phyloP scores from a whole-genome alignment of 768 basidiomycete species.

The Psilocybe sp. region DNA sequence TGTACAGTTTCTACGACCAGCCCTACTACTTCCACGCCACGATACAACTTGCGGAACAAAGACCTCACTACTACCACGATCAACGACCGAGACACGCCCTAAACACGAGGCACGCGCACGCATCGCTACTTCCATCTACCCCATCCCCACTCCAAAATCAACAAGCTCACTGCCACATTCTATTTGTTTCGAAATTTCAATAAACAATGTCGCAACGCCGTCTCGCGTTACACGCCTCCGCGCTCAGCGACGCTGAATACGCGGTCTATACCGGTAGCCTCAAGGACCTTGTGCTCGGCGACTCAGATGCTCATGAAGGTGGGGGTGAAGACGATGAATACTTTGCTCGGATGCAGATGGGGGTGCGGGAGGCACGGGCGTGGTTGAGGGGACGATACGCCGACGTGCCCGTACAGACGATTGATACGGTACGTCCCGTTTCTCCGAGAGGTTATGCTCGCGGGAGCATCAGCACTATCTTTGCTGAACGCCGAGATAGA shows the following conservation, averaged over 20 bases:
- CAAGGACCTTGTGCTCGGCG: slow-evolving; percentile 42
- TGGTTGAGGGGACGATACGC: slow-evolving; percentile 75
- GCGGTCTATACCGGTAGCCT: slow-evolving; percentile 61
- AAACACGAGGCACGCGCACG: too few relatives aligned
- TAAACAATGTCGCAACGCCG: slow-evolving; percentile 31
- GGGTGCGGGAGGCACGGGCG: slow-evolving; percentile 66
- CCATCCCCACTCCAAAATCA: too few relatives aligned
- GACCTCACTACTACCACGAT: too few relatives aligned
- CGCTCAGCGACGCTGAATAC: slow-evolving; percentile 74
- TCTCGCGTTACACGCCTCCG: slow-evolving; percentile 69
- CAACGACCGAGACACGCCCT: too few relatives aligned
- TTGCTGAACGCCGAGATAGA: slow-evolving; percentile 34
- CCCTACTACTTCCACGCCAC: too few relatives aligned
- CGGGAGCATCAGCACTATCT: too few relatives aligned
- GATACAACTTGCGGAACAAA: too few relatives aligned
- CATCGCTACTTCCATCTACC: too few relatives aligned
- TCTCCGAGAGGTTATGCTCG: too few relatives aligned
- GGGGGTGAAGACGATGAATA: slow-evolving; percentile 38
- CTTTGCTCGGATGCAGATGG: slow-evolving; percentile 52
- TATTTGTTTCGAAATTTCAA: too few relatives aligned
- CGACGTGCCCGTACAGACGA: slow-evolving; percentile 42
- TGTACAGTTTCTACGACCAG: too few relatives aligned
- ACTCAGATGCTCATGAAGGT: slow-evolving; percentile 23
- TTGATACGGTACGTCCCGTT: slow-evolving; percentile 59
- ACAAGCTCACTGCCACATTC: too few relatives aligned